phyloP scores from a whole-genome alignment of 352 stramenopile species.

The Pythium angustatum region DNA sequence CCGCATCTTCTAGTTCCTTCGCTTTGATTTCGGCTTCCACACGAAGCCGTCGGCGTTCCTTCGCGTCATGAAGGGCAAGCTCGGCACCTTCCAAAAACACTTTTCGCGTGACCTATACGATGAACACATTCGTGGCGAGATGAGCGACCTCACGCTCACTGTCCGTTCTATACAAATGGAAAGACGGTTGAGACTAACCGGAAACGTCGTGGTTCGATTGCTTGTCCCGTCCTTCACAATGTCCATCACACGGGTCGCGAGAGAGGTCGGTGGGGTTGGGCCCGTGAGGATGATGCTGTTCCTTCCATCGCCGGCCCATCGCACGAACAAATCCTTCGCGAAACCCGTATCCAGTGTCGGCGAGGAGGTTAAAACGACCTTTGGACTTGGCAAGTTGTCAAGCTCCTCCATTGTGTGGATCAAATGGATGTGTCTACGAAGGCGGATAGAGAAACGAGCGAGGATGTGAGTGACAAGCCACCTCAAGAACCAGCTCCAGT shows the following conservation, averaged over 20 bases:
- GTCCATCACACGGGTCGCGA: slow-evolving; percentile 69
- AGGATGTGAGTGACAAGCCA: neutral
- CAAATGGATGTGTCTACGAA: slow-evolving; percentile 79
- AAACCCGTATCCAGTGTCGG: slow-evolving; percentile 80
- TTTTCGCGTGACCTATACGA: slow-evolving; percentile 46
- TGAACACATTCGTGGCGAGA: neutral
- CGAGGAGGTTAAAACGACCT: slow-evolving; percentile 85
- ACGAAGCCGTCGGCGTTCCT: slow-evolving; percentile 79
- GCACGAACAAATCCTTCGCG: slow-evolving; percentile 83
- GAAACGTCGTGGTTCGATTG: slow-evolving; percentile 59
- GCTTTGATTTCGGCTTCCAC: slow-evolving; percentile 87
- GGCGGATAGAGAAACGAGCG: neutral
- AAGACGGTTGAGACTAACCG: too few relatives aligned
- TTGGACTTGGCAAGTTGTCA: slow-evolving; percentile 82
- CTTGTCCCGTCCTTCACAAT: slow-evolving; percentile 49
- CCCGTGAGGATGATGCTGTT: slow-evolving; percentile 88
- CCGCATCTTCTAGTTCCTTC: slow-evolving; percentile 87
- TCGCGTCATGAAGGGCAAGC: slow-evolving; percentile 83
- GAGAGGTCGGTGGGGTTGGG: slow-evolving; percentile 57
- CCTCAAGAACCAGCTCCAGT: too few relatives aligned
- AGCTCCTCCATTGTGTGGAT: slow-evolving; percentile 86
- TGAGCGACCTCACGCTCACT: too few relatives aligned
- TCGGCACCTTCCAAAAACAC: slow-evolving; percentile 85
- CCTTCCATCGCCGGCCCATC: slow-evolving; percentile 68
- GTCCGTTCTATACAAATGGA: too few relatives aligned